Evolutionary conservation across 306 rosid species (phyloP), one percentile per base, ranked within the genome.

Genomic region (Mucuna pruriens): DNA sequence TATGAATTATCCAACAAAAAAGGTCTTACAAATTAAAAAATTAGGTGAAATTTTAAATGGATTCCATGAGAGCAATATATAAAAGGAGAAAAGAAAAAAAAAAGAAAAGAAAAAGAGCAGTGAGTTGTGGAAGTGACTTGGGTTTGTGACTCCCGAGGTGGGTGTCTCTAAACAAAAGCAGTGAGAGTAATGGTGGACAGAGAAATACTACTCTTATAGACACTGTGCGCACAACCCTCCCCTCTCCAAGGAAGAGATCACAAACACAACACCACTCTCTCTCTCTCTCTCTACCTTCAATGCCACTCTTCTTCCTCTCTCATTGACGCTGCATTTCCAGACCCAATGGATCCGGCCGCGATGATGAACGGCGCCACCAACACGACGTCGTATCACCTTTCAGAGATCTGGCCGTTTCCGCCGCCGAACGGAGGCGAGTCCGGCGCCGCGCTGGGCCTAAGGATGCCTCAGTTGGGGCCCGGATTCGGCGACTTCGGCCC

Each of bases 361-460:
- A 79, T 91, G 39, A 87, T 89, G 63, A 87, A 85, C 84, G 88
- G 58, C 40, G 82, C 42, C 16, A 63, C 88, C 36, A 89, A 79
- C 88, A 77, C 86, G 71, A 13, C 86, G 80, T 46, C 96, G 61
- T 91, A 1, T 78, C 89, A 89, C 78, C 79, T 89, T 3, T 10
- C 95, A 3, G 95, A 92, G 97, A 91, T 91, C 95, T 95, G 97
- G 98, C 90, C 74, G 22, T 85, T 87, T 23, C 91, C 91, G 0
- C 38, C 79, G 4, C 58, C 83, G 16, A 64, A 68, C 80, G 5
- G 62, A n/a, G 2, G 44, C 10, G 88, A 88, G 1, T 34, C 90
- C 7, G 88, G 78, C 1, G 78, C 65, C 49, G 93, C 75, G 0
- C 46, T 93, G 75, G 94, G 86, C 23, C 58, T 90, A 19, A 71